Evolutionary conservation across 257 asterid species (phyloP), one percentile per base, ranked within the genome.

Genomic region (Nicotiana tomentosiformis): DNA sequence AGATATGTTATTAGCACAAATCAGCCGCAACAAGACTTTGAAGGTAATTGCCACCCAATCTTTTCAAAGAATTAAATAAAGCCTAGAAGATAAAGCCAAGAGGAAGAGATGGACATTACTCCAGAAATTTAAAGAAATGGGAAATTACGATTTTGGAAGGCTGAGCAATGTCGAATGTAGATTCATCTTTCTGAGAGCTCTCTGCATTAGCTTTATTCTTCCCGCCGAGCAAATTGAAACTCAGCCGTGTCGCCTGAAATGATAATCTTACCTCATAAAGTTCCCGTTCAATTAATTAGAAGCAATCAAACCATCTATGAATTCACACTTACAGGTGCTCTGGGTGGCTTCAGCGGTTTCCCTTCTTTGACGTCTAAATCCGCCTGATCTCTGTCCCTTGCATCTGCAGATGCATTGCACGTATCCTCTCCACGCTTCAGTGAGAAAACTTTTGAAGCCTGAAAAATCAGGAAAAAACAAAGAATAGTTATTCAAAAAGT

Each of bases 381-480:
- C 12, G 79, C 84, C 66, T 85, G 88, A 87, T 91, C 92, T 29
- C 14, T 51, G 33, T 82, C 82, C 53, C 82, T 43, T 18, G 66
- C 43, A 74, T 66, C 60, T 84, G 80, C 84, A 83, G 69, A 56
- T 26, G 86, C 81, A 69, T 86, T 84, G 46, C 84, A 53, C 35
- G 81, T 66, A 43, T 39, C 87, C 35, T 87, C 92, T 83, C 87
- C 92, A 51, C 65, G 82, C 83, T 84, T 86, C 66, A 86, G 69
- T 39, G 78, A 77, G 33, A 84, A 69, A 81, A 93, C 89, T 84
- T 86, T 93, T 0, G 91, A 90, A 81, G 98, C 93, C 97, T 93
- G 92, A 80, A 39, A 51, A 56, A 79, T 67, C 80, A 58, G 55
- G 64, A 7, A 49, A 33, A 83, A 15, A 81, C 33, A 70, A 66